Conservation (phyloP, 169 alveolate species). For the Sarcocystis neurona region DNA sequence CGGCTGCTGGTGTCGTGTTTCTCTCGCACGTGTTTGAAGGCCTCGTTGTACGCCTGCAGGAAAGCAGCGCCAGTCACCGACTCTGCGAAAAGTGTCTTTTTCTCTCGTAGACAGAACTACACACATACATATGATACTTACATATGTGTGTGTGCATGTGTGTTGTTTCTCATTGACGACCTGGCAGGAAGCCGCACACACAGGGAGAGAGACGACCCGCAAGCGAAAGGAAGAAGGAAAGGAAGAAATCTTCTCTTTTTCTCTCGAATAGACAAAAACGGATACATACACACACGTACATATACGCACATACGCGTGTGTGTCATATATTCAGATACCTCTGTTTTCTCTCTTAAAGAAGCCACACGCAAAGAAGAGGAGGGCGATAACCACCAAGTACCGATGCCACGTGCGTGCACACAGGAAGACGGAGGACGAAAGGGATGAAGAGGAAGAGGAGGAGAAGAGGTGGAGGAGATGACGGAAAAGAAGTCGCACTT, state of each 20-base stretch:
- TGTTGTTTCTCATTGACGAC: background rate
- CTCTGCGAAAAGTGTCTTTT: background rate
- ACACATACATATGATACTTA: background rate
- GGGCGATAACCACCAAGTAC: too few species aligned
- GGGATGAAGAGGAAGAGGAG: background rate
- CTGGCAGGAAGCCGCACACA: background rate
- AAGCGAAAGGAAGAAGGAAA: background rate
- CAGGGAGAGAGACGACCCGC: background rate
- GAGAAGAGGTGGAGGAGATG: too few species aligned
- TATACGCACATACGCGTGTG: background rate
- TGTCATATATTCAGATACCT: too few species aligned
- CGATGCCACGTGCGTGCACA: background rate
- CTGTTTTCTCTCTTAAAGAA: too few species aligned
- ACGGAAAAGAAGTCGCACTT: background rate
- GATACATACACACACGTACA: constrained; percentile 8
- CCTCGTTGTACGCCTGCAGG: constrained; percentile 35
- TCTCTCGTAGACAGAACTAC: background rate
- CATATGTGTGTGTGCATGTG: background rate
- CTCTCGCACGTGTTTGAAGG: constrained; percentile 25
- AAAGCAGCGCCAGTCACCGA: background rate
- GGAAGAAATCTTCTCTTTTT: background rate
- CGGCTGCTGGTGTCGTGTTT: background rate
- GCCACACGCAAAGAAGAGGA: too few species aligned
- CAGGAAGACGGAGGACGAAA: background rate
- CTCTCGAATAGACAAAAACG: background rate